These are phyloP conservation scores for Globisporangium polare DNA, from an alignment of 352 stramenopile species.

Conservation along the genomic window DNA sequence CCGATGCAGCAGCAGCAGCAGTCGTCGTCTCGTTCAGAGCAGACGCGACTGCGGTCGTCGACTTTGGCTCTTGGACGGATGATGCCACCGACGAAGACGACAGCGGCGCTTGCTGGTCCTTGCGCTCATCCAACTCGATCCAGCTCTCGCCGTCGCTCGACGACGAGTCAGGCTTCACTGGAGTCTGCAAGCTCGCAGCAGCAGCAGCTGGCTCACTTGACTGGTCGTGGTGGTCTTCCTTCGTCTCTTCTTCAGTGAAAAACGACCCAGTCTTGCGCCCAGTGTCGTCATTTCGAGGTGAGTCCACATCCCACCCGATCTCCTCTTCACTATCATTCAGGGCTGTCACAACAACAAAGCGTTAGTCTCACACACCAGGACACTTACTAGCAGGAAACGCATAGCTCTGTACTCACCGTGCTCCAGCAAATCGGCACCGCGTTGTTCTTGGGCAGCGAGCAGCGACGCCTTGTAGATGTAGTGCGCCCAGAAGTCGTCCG, in stretches of 20 bases:
- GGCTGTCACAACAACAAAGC: slow-evolving; percentile 18
- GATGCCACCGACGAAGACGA: slow-evolving; percentile 47
- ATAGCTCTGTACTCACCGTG: slow-evolving; percentile 36
- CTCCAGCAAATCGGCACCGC: slow-evolving; percentile 54
- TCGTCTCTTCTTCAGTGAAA: slow-evolving; percentile 41
- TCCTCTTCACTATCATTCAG: slow-evolving; percentile 66
- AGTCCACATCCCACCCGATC: slow-evolving; percentile 66
- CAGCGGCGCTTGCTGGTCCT: slow-evolving; percentile 32
- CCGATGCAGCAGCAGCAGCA: slow-evolving; percentile 4
- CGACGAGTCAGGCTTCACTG: slow-evolving; percentile 17
- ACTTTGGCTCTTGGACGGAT: slow-evolving; percentile 17
- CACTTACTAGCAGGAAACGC: too few relatives aligned
- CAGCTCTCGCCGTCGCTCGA: slow-evolving; percentile 63
- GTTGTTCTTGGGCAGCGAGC: slow-evolving; percentile 62
- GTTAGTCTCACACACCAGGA: neutral
- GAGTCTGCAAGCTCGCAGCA: neutral
- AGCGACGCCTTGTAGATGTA: slow-evolving; percentile 78
- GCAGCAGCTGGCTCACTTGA: neutral
- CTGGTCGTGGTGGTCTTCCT: slow-evolving; percentile 22
- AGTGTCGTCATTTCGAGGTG: slow-evolving; percentile 39
- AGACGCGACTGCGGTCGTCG: neutral
- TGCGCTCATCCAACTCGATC: slow-evolving; percentile 62
- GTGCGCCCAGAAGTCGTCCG: slow-evolving; percentile 58
- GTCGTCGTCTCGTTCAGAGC: neutral
- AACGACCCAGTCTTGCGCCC: slow-evolving; percentile 25